A percentile compares a stretch with the other conserved stretches of the same genome.
Evolutionary conservation across 257 asterid genomes (phyloP).

Genomic region (Paulownia fortunei): DNA sequence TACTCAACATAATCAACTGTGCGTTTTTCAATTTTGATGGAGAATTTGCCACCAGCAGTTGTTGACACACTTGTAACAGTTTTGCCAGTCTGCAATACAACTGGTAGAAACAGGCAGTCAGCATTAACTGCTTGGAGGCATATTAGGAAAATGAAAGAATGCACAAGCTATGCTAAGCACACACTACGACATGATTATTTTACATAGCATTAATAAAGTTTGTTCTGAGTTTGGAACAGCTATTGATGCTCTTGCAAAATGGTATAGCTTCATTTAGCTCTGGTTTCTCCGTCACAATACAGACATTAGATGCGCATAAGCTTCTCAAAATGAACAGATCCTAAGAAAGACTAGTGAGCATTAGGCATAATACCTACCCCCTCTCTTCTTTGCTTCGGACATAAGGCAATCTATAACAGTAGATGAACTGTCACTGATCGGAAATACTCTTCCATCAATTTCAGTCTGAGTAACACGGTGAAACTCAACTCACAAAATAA

Average conservation of each 20-base stretch:
- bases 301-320: conserved; percentile 8
- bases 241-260: conserved; percentile 7
- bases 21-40: conserved; percentile 76
- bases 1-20: conserved; percentile 58
- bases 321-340: conserved; percentile 14
- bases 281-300: neutral
- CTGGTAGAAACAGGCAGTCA: conserved; percentile 50
- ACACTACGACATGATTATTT: neutral
- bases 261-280: conserved; percentile 1
- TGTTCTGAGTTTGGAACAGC: neutral
- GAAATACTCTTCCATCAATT: conserved; percentile 92
- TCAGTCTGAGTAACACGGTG: conserved; percentile 65
- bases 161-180: conserved; percentile 14
- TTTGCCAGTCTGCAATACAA: conserved; percentile 79
- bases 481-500: conserved; percentile 26
- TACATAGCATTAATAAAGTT: neutral
- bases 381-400: conserved; percentile 82
- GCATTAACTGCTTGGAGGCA: conserved; percentile 34
- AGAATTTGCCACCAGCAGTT: conserved; percentile 57
- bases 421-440: conserved; percentile 83
- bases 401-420: conserved; percentile 81
- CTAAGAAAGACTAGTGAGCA: conserved; percentile 18
- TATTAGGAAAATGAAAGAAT: neutral
- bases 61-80: conserved; percentile 73
- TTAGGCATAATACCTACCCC: conserved; percentile 56